phyloP scores from a whole-genome alignment of 352 stramenopile species.

The Globisporangium emineosum region DNA sequence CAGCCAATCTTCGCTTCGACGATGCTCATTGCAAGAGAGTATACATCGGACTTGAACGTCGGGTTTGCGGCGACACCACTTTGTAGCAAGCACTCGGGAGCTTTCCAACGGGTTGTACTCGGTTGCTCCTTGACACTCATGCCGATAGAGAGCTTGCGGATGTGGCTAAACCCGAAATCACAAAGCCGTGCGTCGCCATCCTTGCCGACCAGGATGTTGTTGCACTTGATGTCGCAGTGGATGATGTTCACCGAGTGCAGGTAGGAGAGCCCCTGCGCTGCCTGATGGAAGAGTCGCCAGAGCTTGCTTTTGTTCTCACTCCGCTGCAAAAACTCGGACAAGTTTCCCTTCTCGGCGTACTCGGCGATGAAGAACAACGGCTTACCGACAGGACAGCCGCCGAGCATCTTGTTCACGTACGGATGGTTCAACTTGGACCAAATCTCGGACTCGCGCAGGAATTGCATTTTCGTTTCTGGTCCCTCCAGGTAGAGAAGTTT shows the following conservation, averaged over 20 bases:
- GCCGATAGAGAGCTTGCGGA: slow-evolving; percentile 18
- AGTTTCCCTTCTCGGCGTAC: not conserved
- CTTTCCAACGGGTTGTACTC: slow-evolving; percentile 31
- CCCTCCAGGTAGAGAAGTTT: slow-evolving; percentile 24
- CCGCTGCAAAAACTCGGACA: not conserved
- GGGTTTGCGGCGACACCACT: slow-evolving; percentile 1
- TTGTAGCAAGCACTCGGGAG: slow-evolving; percentile 31
- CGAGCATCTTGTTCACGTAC: slow-evolving; percentile 37
- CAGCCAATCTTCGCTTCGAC: slow-evolving; percentile 7
- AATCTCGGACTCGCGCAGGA: slow-evolving; percentile 34
- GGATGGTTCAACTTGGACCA: slow-evolving; percentile 35
- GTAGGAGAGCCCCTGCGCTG: slow-evolving; percentile 53
- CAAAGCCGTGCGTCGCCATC: slow-evolving; percentile 31
- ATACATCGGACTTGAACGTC: slow-evolving; percentile 6
- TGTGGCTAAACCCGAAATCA: slow-evolving; percentile 39
- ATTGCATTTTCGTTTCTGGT: slow-evolving; percentile 18
- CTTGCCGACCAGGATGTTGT: slow-evolving; percentile 71
- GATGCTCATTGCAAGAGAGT: slow-evolving; percentile 12
- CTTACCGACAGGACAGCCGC: slow-evolving; percentile 36
- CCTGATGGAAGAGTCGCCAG: slow-evolving; percentile 29
- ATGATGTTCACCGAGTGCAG: slow-evolving; percentile 64
- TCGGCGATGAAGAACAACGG: slow-evolving; percentile 23
- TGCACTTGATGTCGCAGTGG: slow-evolving; percentile 87
- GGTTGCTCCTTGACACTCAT: slow-evolving; percentile 23
- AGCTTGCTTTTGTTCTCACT: slow-evolving; percentile 11